A percentile compares a stretch with the other conserved stretches of the same genome.
Conservation (phyloP, 306 rosid genomes). For the Acacia crassicarpa region DNA sequence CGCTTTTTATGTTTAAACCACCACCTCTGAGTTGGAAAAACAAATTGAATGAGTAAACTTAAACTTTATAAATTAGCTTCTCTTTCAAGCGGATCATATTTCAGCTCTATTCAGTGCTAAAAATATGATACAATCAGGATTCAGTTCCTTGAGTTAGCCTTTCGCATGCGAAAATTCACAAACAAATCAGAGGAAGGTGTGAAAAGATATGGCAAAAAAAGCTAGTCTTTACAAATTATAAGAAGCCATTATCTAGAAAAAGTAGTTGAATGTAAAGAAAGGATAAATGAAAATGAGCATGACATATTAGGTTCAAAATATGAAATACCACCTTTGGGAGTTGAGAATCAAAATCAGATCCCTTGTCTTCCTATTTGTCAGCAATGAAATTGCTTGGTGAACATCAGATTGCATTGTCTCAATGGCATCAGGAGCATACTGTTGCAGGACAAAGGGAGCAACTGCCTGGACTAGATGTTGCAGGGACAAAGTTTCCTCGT, state of each 20-base stretch:
- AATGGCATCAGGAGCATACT: conserved; percentile 1
- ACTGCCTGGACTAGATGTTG: conserved; percentile 2
- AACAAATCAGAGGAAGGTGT: background rate
- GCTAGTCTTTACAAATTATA: background rate
- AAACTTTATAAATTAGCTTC: background rate
- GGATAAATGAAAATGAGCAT: background rate
- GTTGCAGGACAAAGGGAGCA: background rate
- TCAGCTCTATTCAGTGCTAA: background rate
- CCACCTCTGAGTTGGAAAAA: background rate
- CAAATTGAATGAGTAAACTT: background rate
- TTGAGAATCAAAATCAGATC: conserved; percentile 1
- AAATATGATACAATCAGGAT: background rate
- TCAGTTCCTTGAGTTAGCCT: background rate
- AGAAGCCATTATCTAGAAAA: background rate
- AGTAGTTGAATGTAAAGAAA: background rate
- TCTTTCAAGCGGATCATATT: background rate
- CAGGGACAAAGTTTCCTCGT: background rate
- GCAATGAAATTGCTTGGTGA: background rate
- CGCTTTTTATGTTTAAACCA: background rate
- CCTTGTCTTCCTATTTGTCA: conserved; percentile 9
- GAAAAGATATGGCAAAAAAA: background rate
- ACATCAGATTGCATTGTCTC: conserved; percentile 1
- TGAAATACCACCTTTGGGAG: background rate
- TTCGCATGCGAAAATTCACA: background rate
- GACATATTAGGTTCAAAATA: background rate